Base-by-base conservation (phyloP, 2,329 filamentous ascomycete genomes). In the Hypoxylon sp. region DNA sequence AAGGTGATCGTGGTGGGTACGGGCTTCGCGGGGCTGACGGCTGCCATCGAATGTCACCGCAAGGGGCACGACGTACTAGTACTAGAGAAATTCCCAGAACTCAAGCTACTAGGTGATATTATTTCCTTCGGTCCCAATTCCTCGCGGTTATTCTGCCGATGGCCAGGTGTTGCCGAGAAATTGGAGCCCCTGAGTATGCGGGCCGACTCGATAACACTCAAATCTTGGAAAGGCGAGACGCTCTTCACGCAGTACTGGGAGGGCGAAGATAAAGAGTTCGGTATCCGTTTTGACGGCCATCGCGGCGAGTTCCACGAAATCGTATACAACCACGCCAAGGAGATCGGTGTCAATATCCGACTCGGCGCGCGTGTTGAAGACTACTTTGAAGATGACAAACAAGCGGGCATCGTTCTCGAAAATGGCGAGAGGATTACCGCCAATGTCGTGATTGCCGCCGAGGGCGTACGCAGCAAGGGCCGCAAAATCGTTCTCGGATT, bases 1-100 rank as follows among this genome's bases (percentile, higher is more conserved):
- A 80, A 79, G 48, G 81, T 85, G 41, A 75, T 86, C 11, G 80
- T 86, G 41, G 83, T 85, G 13, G 84, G 84, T 25, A 81, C 80
- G 71, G 87, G 86, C n/a, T 88, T 89, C 65, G 87, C 85, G 36
- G 87, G 87, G 19, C 82, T 89, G 13, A 84, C 86, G 14, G 85
- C 86, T 10, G 87, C 86, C 41, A 88, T 89, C 65, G 86, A 89
- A 74, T 87, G 86, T 73, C 80, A 83, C 50, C 82, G 84, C 46
- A 86, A 88, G 72, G 87, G 87, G 5, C 86, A 88, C 72, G 75
- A 77, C 1, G 84, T 76, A 62, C 76, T 74, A 43, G 77, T 83
- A 14, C 78, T 85, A 43, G 85, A 86, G 63, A 84, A 82, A 23
- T 80, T 84, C 61, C 75, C 80, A 1, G 79, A 79, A 65, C 79